Percentiles rank a stretch among this genome's conserved stretches.
phyloP scores from a whole-genome alignment of 257 asterid species.

The Solanum infundibuliforme region DNA sequence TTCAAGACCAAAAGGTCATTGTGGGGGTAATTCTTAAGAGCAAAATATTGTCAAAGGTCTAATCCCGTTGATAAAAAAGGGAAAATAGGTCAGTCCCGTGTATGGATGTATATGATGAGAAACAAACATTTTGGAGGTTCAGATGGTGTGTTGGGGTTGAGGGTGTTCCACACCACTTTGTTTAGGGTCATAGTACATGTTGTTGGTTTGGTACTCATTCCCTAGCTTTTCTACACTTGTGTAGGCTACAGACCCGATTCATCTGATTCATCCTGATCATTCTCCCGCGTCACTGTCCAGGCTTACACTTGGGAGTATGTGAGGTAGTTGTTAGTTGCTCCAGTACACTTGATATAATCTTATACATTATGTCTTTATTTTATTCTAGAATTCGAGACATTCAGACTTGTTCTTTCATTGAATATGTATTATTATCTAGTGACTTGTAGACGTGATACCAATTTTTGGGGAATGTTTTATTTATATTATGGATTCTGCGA shows the following conservation, averaged over 20 bases:
- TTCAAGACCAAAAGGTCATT: no score
- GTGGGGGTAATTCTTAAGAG: no score
- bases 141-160: no score
- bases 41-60: no score
- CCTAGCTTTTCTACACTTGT: neutral
- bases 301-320: neutral
- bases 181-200: neutral
- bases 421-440: neutral
- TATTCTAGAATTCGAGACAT: neutral
- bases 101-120: no score
- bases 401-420: neutral
- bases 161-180: neutral
- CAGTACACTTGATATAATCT: neutral
- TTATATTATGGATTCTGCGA: neutral
- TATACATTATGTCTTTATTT: neutral
- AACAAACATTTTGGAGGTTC: no score
- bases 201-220: neutral
- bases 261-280: neutral
- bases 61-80: no score
- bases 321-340: neutral
- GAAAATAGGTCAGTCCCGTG: no score
- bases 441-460: neutral
- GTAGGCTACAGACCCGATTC: neutral
- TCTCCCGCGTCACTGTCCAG: neutral
- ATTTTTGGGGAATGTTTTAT: neutral